Percentiles rank a stretch among this genome's conserved stretches.
phyloP scores from a whole-genome alignment of 768 basidiomycete genomes.

The Lactarius vividus region DNA sequence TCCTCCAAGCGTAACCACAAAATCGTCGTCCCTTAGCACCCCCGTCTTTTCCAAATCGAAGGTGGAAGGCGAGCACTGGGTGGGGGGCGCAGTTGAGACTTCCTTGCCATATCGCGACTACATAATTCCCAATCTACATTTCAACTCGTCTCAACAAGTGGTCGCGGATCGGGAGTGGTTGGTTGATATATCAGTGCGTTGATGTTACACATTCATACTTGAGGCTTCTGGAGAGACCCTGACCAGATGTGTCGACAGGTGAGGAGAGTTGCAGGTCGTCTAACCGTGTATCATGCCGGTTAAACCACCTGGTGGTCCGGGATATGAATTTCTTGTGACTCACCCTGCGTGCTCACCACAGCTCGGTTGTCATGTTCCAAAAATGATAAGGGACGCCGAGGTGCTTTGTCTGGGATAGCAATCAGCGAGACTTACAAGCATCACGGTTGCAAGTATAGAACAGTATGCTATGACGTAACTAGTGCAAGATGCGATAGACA shows the following conservation, averaged over 20 bases:
- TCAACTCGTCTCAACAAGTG: background rate
- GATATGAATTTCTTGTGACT: background rate
- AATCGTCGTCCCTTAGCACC: background rate
- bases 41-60: background rate
- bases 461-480: background rate
- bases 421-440: background rate
- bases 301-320: background rate
- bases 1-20: background rate
- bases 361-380: background rate
- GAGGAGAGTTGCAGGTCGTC: background rate
- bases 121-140: background rate
- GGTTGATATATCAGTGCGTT: background rate
- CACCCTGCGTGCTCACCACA: background rate
- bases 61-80: background rate
- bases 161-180: background rate
- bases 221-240: background rate
- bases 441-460: background rate
- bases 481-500: background rate
- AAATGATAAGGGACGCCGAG: background rate
- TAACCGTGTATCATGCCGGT: background rate
- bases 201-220: background rate
- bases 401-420: background rate
- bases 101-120: constrained; percentile 1
- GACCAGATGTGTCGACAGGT: background rate
- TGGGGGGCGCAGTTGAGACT: constrained; percentile 3